Evolutionary conservation across 768 basidiomycete species (phyloP), one percentile per base, ranked within the genome.

Genomic region (Lactarius vividus): DNA sequence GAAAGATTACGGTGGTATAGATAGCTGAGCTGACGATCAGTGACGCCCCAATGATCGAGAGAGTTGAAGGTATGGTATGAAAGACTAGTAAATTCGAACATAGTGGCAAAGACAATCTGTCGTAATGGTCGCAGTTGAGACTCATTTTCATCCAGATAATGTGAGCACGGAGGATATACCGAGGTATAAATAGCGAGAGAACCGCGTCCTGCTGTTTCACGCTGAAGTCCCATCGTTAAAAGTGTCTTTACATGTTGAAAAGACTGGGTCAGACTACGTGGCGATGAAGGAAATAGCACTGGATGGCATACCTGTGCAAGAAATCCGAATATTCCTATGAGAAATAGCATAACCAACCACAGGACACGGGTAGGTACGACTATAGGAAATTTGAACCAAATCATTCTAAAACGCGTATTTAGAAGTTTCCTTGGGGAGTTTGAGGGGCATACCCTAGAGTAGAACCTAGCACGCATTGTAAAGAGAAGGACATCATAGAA

Each of bases 31-130:
- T 68, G 40, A 91, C 74, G 68, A 92, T 93, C 63, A 92, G 83
- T 3, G 78, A 52, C 1, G 85, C 86, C 1, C 92, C 92, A 10
- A 85, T 69, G 6, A 87, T 72, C 4, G 87, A 89, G 33, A 89
- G 76, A 1, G 78, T 68, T 1, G 88, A 83, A 0, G 89, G 90
- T 8, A 78, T 73, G 0, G 81, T 81, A 56, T 85, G 79, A 74
- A 93, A 91, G 70, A 89, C 81, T n/a, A 42, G 88, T 67, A 5
- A 83, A 78, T 73, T 94, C 88, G 15, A 92, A 78, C 16, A 86
- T 72, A 2, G 82, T 78, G 0, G 89, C 85, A 71, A 88, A 92
- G n/a, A 91, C 49, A 28, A 52, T 28, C 49, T 52, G 49, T 52
- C 26, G 49, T 15, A 13, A 52, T 15, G 23, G 46, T 15, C 40